Evolutionary conservation across 2,329 filamentous ascomycete species (phyloP), one percentile per base, ranked within the genome.

Genomic region (Apiospora koreana): DNA sequence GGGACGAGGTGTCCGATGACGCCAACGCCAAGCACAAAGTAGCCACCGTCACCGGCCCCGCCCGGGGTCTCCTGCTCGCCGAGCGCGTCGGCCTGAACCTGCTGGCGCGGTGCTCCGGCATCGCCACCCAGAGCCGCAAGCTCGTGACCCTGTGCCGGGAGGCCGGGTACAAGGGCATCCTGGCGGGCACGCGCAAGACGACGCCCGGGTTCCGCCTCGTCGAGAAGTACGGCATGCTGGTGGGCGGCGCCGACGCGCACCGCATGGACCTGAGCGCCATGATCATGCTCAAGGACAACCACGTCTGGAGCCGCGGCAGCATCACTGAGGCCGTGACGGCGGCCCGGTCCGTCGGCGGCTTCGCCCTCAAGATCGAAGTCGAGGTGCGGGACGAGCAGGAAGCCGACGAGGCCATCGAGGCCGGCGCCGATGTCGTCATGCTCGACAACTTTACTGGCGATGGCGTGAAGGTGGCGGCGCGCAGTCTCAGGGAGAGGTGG

Each of bases 211-310:
- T 98, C 83, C 88, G 96, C 14, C 84, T 98, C 5, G 95, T 98
- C 12, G 96, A 99, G 83, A 99, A 99, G 84, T 99, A 99, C 81
- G 96, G 94, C 75, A 98, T 99, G 92, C 85, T 98, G 28, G 92
- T 97, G 21, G 96, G 95, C 70, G 96, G 96, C 14, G 95, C 94
- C 21, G 96, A 99, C 82, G 89, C 92, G 2, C 96, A 99, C 81
- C 87, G 96, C 42, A 94, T 97, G 83, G 96, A 99, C 80, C 86
- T 99, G 70, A 93, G 91, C 80, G 89, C 92, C 74, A 98, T 99
- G 96, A 95, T 95, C 70, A 99, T 99, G 96, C 87, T 99, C 74
- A 99, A 99, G 85, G 96, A 99, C 83, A 99, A 99, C 82, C 96
- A 99, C 82, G 92, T 99, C 70, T 98, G 95, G 92, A 94, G 94